Percentiles rank a stretch among this genome's conserved stretches.
Conservation (phyloP, 176 grass and related monocot genomes). For the Bolboschoenus planiculmis region DNA sequence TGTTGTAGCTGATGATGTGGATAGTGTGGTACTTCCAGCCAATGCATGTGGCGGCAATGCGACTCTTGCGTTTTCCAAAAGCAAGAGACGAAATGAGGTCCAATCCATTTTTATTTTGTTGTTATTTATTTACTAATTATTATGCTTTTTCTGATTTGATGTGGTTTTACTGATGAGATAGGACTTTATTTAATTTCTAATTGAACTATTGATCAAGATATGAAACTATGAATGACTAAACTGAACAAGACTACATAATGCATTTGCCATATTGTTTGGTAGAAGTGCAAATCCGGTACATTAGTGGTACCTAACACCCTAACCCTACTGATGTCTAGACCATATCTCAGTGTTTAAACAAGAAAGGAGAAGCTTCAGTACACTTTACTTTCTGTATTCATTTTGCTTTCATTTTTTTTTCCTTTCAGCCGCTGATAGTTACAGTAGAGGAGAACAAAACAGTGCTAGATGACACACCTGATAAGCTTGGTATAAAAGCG, state of each 20-base stretch:
- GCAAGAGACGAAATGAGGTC: conserved; percentile 56
- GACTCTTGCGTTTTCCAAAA: conserved; percentile 67
- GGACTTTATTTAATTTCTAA: neutral
- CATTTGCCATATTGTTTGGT: neutral
- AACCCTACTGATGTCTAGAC: neutral
- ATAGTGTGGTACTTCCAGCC: conserved; percentile 73
- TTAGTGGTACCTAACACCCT: neutral
- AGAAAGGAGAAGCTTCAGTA: neutral
- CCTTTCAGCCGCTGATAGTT: conserved; percentile 80
- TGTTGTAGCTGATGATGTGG: conserved; percentile 61
- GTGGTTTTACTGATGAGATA: neutral
- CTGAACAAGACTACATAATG: neutral
- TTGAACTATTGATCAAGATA: neutral
- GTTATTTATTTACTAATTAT: neutral
- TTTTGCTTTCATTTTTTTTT: neutral
- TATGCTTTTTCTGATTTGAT: neutral
- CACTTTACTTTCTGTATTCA: neutral
- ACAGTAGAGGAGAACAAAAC: conserved; percentile 86
- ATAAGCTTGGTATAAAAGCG: conserved; percentile 56
- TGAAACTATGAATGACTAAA: neutral
- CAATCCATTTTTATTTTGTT: neutral
- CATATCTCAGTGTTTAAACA: neutral
- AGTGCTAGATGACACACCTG: conserved; percentile 76
- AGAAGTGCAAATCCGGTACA: neutral
- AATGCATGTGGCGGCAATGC: conserved; percentile 79